Base-by-base conservation (phyloP, 1,284 basidiomycete species). In the Puccinia triticina region DNA sequence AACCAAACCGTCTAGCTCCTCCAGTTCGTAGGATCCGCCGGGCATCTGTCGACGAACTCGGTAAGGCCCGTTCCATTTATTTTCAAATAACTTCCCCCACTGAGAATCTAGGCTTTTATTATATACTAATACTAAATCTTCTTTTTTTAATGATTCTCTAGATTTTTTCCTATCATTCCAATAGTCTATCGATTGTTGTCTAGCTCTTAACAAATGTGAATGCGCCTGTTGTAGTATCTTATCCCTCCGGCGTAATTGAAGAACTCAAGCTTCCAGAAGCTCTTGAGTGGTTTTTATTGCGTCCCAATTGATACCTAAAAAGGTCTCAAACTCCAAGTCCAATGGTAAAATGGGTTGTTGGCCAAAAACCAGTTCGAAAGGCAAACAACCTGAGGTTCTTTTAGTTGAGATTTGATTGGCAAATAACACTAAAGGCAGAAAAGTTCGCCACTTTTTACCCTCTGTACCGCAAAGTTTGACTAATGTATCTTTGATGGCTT, bases 261-360 rank as follows among this genome's bases (percentile, higher is more conserved):
- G 7, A 5, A 3, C 21, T 26, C 57, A 29, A 8, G 34, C 34
- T 29, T 1, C 8, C 34, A 76, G 26, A 37, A 59, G 48, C 32
- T 72, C 12, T 16, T 50, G 8, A 12, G 69, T 72, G 11, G 46
- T 32, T 48, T 26, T 72, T 3, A 72, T 23, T n/a, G 2, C 21
- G 18, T 3, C 55, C 55, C 73, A 59, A 43, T 61, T 34, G 11
- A 26, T 55, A 3, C 69, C 69, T 48, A 72, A 29, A 21, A 23
- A 72, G n/a, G 69, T 72, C 32, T 72, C 69, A 46, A 72, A 0
- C 32, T 77, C 59, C 32, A 77, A 12, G n/a, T 77, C 61, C 18
- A 61, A 26, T 2, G 75, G 75, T 18, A 77, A 46, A 23, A 77
- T 29, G 10, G 75, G 40, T 32, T 34, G 37, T 43, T 77, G 59